phyloP scores from a whole-genome alignment of 192 early-diverging fungal species.

The Coemansia sp. region DNA sequence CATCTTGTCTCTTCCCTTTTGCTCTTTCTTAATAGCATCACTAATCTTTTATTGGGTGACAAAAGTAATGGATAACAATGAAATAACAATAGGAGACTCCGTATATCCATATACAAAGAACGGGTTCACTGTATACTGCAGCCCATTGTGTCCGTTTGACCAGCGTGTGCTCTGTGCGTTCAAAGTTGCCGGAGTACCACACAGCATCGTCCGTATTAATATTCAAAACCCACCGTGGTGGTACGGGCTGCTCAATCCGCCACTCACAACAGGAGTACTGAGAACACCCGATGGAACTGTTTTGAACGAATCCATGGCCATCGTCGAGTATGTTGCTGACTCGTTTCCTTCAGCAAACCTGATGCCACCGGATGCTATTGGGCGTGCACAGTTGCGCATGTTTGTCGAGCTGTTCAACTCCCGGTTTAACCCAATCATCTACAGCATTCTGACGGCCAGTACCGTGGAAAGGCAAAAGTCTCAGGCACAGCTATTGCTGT shows the following conservation, averaged over 20 bases:
- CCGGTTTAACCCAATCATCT: conserved; percentile 21
- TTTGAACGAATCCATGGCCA: conserved; percentile 66
- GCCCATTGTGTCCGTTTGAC: conserved; percentile 63
- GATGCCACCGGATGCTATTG: conserved; percentile 17
- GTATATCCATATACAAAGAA: conserved; percentile 30
- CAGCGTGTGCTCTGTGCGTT: conserved; percentile 67
- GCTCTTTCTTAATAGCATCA: too few relatives aligned
- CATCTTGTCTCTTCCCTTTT: too few relatives aligned
- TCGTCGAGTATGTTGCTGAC: conserved; percentile 67
- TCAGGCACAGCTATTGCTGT: conserved; percentile 11
- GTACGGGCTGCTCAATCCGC: conserved; percentile 67
- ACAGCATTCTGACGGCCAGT: conserved; percentile 9
- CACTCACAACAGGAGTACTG: conserved; percentile 66
- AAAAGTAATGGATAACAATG: too few relatives aligned
- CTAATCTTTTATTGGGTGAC: too few relatives aligned
- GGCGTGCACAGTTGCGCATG: conserved; percentile 47
- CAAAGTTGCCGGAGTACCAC: conserved; percentile 56
- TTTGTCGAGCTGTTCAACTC: conserved; percentile 34
- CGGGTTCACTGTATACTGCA: conserved; percentile 60
- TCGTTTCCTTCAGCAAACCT: conserved; percentile 59
- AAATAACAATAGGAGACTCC: too few relatives aligned
- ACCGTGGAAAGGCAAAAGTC: conserved; percentile 23
- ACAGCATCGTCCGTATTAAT: conserved; percentile 64
- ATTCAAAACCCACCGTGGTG: conserved; percentile 65
- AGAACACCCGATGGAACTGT: conserved; percentile 54